Conservation (phyloP, 371 early-diverging fungal genomes). For the Vairimorpha ceranae region DNA sequence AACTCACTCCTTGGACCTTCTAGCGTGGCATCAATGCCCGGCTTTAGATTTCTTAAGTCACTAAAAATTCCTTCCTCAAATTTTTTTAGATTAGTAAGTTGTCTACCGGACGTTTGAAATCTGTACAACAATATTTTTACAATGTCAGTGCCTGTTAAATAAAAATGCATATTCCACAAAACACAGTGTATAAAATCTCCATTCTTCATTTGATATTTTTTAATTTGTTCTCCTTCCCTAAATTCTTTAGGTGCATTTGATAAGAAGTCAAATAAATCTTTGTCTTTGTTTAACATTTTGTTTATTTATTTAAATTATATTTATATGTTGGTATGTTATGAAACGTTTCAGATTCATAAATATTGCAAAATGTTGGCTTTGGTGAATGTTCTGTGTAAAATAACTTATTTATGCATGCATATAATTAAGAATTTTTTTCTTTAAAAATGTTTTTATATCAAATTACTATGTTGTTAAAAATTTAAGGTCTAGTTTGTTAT, state of each 20-base stretch:
- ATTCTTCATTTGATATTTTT: slow-evolving; percentile 64
- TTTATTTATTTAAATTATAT: slow-evolving; percentile 50
- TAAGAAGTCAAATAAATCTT: slow-evolving; percentile 63
- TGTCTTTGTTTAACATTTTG: slow-evolving; percentile 58
- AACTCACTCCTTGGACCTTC: slow-evolving; percentile 90
- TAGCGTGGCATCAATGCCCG: slow-evolving; percentile 84
- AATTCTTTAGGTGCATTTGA: slow-evolving; percentile 63
- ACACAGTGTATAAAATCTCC: slow-evolving; percentile 64
- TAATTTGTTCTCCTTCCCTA: slow-evolving; percentile 62
- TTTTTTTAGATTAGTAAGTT: slow-evolving; percentile 81
- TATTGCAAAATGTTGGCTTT: not conserved
- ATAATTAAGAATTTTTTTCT: not conserved
- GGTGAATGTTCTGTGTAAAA: not conserved
- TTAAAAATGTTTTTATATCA: not conserved
- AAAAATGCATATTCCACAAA: slow-evolving; percentile 64
- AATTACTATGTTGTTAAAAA: not conserved
- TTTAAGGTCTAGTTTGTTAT: not conserved
- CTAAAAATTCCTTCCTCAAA: slow-evolving; percentile 97
- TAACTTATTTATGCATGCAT: no score
- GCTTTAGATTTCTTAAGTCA: slow-evolving; percentile 91
- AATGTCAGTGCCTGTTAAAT: slow-evolving; percentile 84
- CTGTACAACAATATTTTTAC: slow-evolving; percentile 84
- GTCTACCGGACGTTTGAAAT: slow-evolving; percentile 77
- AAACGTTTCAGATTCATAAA: slow-evolving; percentile 9
- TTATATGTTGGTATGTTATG: slow-evolving; percentile 23